Evolutionary conservation across 148 eudicot genomes (phyloP).

Genomic region (Rhododendron mucronatum): DNA sequence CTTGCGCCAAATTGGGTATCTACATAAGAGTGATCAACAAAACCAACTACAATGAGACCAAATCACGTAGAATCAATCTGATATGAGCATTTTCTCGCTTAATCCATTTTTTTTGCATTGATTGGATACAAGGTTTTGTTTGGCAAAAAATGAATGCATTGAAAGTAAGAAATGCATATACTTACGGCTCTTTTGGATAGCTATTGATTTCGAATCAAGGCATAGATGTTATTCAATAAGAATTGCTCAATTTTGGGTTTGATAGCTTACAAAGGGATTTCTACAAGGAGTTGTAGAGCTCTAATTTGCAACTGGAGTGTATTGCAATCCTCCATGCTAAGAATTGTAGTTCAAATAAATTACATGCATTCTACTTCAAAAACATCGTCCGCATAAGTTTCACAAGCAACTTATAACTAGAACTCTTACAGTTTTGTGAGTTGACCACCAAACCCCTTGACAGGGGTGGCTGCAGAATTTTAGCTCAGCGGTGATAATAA

Average conservation of each 20-base stretch:
- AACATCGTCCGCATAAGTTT: neutral
- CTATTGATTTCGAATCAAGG: neutral
- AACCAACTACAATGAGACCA: neutral
- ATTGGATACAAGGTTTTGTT: neutral
- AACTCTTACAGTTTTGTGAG: neutral
- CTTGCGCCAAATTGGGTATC: conserved; percentile 88
- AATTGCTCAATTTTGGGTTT: neutral
- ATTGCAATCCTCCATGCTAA: neutral
- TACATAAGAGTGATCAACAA: conserved; percentile 25
- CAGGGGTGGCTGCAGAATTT: neutral
- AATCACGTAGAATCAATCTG: neutral
- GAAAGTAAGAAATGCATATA: neutral
- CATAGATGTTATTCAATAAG: neutral
- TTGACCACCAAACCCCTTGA: neutral
- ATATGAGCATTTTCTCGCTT: neutral
- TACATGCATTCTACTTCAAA: neutral
- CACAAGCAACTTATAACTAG: neutral
- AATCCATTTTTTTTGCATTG: neutral
- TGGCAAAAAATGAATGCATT: neutral
- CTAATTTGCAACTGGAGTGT: neutral
- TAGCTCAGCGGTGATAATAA: too few relatives aligned
- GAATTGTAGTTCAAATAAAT: neutral
- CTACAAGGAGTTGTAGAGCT: neutral
- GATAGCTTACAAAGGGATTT: neutral
- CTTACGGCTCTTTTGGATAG: neutral